Evolutionary conservation across 129 eudicot species (phyloP), one percentile per base, ranked within the genome.

Genomic region (Sambucus nigra): DNA sequence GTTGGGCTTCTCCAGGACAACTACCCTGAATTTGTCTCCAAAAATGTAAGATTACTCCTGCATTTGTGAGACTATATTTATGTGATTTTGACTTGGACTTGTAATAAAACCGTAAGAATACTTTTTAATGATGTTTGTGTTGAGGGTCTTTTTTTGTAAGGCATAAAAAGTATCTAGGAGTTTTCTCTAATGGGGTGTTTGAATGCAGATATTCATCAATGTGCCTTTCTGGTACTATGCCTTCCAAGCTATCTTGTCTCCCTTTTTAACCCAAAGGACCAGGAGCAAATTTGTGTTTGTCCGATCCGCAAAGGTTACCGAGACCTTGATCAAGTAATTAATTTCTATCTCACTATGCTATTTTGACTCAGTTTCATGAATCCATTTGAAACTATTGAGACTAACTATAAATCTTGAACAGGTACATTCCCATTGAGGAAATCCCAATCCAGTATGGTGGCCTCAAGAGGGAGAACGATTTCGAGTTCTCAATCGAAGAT

Each of bases 11-110:
- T 86, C 32, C 95, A 86, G 72, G 95, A 86, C 29, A 86, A 86
- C 44, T 86, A 86, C 54, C 95, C 95, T 4, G 95, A 86, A 53
- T 75, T 86, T 44, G 86, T 77, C 9, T 88, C 96, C 5, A 87
- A 76, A 64, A 82, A 87, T 70, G 96, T 87, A 66, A 71, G 75
- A 18, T 26, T 40, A 31, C 23, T 3, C 1, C 13, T 35, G 42
- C 9, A 9, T 31, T 5, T 31, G 38, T 31, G 38, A 3, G 38
- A 3, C 9, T 31, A 31, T 31, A 31, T 7, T 35, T 35, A 35
- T 35, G 8, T 35, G 42, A 35, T 3, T 29, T 29, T 29, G 8
- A 8, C 8, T 3, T 31, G 38, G 38, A n/a, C n/a, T n/a, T n/a
- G n/a, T n/a, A n/a, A n/a, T n/a, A n/a, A n/a, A n/a, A n/a, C n/a